A percentile compares a stretch with the other conserved stretches of the same genome.
Conservation (phyloP, 2,329 filamentous ascomycete genomes). For the Zalaria obscura region DNA sequence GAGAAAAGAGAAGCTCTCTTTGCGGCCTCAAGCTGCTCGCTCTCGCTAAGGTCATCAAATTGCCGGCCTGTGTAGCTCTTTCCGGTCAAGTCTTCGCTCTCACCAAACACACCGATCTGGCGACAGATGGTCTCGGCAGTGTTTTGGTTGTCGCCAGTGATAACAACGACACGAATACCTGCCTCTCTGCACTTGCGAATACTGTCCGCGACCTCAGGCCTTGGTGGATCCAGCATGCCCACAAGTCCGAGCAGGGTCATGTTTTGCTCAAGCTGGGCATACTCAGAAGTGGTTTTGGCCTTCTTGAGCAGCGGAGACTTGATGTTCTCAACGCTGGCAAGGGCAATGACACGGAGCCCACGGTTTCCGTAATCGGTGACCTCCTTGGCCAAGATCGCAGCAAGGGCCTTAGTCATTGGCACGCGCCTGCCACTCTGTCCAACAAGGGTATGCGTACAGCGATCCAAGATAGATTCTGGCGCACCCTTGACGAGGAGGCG, state of each 20-base stretch:
- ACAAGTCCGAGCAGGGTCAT: constrained; percentile 90
- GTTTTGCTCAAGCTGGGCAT: constrained; percentile 76
- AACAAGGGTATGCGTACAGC: constrained; percentile 69
- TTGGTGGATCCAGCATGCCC: constrained; percentile 92
- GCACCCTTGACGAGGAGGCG: constrained; percentile 92
- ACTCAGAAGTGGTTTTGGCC: constrained; percentile 73
- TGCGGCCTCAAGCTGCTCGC: constrained; percentile 70
- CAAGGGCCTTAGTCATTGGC: constrained; percentile 53
- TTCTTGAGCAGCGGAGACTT: constrained; percentile 49
- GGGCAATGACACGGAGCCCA: constrained; percentile 85
- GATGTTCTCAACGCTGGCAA: constrained; percentile 72
- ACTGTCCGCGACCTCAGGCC: constrained; percentile 74
- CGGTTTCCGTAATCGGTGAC: constrained; percentile 81
- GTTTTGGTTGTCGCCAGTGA: constrained; percentile 95
- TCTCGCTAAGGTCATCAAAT: constrained; percentile 71
- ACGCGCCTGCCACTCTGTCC: constrained; percentile 69
- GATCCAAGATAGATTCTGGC: constrained; percentile 84
- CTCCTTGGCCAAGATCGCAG: constrained; percentile 59
- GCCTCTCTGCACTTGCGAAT: constrained; percentile 83
- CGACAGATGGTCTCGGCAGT: constrained; percentile 96
- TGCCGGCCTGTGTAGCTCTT: constrained; percentile 94
- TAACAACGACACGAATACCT: constrained; percentile 92
- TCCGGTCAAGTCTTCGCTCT: constrained; percentile 66
- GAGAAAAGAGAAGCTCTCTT: constrained; percentile 86
- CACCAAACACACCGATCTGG: constrained; percentile 84